Percentiles rank a stretch among this genome's conserved stretches.
Conservation (phyloP, 1,284 basidiomycete genomes). For the Moesziomyces globuligerus region DNA sequence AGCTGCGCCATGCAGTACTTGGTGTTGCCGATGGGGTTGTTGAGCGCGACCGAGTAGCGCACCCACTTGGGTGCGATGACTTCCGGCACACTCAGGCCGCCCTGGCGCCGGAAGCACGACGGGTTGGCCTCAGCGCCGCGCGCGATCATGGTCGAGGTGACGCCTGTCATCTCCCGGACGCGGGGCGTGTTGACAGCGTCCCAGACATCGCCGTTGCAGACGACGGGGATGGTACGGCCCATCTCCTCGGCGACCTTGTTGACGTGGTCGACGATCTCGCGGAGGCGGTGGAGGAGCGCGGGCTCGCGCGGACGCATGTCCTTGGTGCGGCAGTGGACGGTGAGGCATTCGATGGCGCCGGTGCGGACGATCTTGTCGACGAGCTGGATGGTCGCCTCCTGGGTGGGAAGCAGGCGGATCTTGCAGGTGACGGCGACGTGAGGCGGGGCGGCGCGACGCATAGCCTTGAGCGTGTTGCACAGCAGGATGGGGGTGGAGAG, state of each 20-base stretch:
- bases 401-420: slow-evolving; percentile 86
- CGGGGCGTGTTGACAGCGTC: slow-evolving; percentile 81
- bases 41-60: slow-evolving; percentile 58
- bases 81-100: slow-evolving; percentile 49
- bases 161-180: slow-evolving; percentile 75
- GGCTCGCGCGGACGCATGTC: slow-evolving; percentile 87
- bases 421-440: slow-evolving; percentile 71
- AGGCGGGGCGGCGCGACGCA: slow-evolving; percentile 71
- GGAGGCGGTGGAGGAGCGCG: slow-evolving; percentile 81
- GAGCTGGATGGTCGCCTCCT: slow-evolving; percentile 85
- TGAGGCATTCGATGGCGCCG: slow-evolving; percentile 82
- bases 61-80: slow-evolving; percentile 61
- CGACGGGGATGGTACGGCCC: slow-evolving; percentile 76
- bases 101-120: slow-evolving; percentile 77
- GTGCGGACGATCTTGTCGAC: slow-evolving; percentile 87
- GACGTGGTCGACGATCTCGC: slow-evolving; percentile 85
- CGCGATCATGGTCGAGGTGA: slow-evolving; percentile 95
- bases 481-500: slow-evolving; percentile 90
- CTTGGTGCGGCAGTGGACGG: slow-evolving; percentile 93
- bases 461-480: slow-evolving; percentile 73
- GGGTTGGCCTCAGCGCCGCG: slow-evolving; percentile 93
- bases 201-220: slow-evolving; percentile 93
- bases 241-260: slow-evolving; percentile 72
- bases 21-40: slow-evolving; percentile 84
- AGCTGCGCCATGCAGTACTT: slow-evolving; percentile 81